A percentile compares a stretch with the other conserved stretches of the same genome.
Conservation (phyloP, 2,329 filamentous ascomycete species). For the Monosporascus ibericus region DNA sequence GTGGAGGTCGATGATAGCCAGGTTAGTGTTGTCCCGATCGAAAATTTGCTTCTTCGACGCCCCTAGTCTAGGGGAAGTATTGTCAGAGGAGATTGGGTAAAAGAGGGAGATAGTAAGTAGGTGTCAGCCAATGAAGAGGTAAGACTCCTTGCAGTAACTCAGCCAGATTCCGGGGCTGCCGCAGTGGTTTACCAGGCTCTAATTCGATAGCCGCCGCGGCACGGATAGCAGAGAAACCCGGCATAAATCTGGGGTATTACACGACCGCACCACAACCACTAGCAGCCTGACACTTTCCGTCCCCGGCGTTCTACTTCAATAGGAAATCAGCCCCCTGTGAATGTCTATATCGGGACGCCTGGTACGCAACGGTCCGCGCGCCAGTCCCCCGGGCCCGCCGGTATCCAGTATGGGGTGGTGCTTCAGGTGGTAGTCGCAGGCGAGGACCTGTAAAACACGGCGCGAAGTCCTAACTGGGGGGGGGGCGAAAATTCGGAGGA, state of each 20-base stretch:
- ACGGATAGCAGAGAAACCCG: slow-evolving; percentile 16
- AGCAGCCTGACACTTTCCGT: slow-evolving; percentile 16
- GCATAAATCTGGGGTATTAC: slow-evolving; percentile 14
- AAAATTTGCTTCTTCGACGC: background rate
- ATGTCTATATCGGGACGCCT: slow-evolving; percentile 16
- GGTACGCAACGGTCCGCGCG: slow-evolving; percentile 12
- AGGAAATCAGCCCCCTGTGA: slow-evolving; percentile 12
- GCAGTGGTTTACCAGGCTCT: slow-evolving; percentile 15
- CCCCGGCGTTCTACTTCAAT: slow-evolving; percentile 13
- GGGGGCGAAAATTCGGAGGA: slow-evolving; percentile 2
- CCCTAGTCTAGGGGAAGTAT: slow-evolving; percentile 5
- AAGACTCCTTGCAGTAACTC: slow-evolving; percentile 14
- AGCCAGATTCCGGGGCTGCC: slow-evolving; percentile 19
- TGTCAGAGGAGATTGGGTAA: slow-evolving; percentile 14
- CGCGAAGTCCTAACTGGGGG: background rate
- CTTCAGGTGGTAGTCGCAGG: slow-evolving; percentile 6
- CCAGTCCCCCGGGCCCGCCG: slow-evolving; percentile 5
- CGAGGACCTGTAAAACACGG: slow-evolving; percentile 3
- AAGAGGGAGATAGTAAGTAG: slow-evolving; percentile 19
- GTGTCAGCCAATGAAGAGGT: slow-evolving; percentile 22
- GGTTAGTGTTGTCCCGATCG: background rate
- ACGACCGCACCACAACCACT: slow-evolving; percentile 16
- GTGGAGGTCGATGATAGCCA: background rate
- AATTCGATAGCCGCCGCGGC: slow-evolving; percentile 17
- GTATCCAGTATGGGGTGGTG: background rate